Evolutionary conservation across 306 rosid genomes (phyloP).

Genomic region (Luffa acutangula): DNA sequence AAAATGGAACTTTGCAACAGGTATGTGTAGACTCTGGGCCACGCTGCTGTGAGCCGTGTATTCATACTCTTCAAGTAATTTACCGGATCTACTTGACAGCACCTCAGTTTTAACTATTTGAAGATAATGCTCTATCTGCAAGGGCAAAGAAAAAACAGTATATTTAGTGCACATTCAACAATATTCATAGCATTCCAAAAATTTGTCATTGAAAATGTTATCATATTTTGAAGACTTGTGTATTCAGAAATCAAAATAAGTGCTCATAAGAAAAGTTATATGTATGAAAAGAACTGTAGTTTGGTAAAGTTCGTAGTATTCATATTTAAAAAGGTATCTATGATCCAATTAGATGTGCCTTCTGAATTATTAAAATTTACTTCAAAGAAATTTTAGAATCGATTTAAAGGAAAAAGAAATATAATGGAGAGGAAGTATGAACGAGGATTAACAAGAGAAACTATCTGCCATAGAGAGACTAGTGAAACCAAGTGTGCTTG

Average conservation of each 20-base stretch:
- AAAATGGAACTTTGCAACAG: slow-evolving; percentile 78
- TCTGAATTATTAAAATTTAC: background rate
- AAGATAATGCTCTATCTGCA: slow-evolving; percentile 95
- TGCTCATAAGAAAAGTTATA: background rate
- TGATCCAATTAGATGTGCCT: background rate
- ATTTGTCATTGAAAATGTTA: background rate
- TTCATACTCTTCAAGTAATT: slow-evolving; percentile 79
- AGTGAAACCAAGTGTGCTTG: background rate
- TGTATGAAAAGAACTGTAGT: background rate
- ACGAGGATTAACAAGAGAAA: background rate
- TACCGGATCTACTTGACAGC: slow-evolving; percentile 32
- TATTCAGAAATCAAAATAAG: background rate
- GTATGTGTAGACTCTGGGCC: slow-evolving; percentile 52
- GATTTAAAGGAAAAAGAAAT: background rate
- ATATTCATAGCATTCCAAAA: background rate
- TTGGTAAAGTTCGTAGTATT: background rate
- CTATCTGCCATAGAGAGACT: background rate
- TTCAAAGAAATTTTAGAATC: background rate
- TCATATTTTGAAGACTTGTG: background rate
- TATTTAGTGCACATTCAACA: background rate
- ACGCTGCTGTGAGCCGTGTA: slow-evolving; percentile 93
- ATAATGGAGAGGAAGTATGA: background rate
- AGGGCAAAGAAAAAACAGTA: background rate
- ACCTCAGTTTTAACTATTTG: slow-evolving; percentile 91
- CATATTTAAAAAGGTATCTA: background rate